Evolutionary conservation across 805 yeast genomes (phyloP).

Genomic region (Candida nemodendra): DNA sequence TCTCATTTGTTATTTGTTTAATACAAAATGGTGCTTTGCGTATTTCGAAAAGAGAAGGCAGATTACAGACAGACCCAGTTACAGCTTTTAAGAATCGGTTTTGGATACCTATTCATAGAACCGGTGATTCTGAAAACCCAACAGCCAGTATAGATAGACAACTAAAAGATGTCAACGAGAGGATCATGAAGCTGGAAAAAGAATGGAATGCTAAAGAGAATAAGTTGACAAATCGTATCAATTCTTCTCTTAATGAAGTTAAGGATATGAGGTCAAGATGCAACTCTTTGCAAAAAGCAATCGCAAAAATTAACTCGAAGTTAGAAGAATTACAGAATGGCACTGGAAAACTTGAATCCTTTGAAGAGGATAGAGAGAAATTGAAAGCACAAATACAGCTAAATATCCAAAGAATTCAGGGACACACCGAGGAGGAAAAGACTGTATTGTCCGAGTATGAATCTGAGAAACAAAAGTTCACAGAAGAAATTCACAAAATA

Average conservation of each 20-base stretch:
- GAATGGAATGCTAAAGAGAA: conserved; percentile 9
- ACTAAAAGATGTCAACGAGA: conserved; percentile 11
- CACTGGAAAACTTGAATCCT: conserved; percentile 35
- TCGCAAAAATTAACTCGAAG: conserved; percentile 36
- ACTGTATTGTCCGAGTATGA: conserved; percentile 9
- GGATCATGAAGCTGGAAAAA: conserved; percentile 8
- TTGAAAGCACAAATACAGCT: conserved; percentile 30
- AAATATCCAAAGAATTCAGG: conserved; percentile 20
- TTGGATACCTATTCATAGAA: conserved; percentile 18
- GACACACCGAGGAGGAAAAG: conserved; percentile 19
- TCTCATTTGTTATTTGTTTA: conserved; percentile 27
- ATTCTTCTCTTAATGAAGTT: conserved; percentile 9
- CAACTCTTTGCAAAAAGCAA: conserved; percentile 22
- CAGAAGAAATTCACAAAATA: conserved; percentile 10
- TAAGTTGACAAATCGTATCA: conserved; percentile 6
- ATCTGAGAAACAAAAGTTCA: conserved; percentile 12
- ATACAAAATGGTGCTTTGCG: conserved; percentile 25
- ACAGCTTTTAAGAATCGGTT: conserved; percentile 16
- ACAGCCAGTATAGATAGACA: conserved; percentile 18
- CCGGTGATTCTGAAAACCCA: conserved; percentile 24
- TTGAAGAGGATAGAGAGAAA: conserved; percentile 34
- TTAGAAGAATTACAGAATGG: conserved; percentile 46
- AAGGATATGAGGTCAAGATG: conserved; percentile 15
- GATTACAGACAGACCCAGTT: conserved; percentile 33
- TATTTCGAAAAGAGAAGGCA: conserved; percentile 26